A percentile compares a stretch with the other conserved stretches of the same genome.
These are phyloP conservation scores for Alternaria brassicicola DNA, from an alignment of 2,329 filamentous ascomycete genomes.

Conservation along the genomic window DNA sequence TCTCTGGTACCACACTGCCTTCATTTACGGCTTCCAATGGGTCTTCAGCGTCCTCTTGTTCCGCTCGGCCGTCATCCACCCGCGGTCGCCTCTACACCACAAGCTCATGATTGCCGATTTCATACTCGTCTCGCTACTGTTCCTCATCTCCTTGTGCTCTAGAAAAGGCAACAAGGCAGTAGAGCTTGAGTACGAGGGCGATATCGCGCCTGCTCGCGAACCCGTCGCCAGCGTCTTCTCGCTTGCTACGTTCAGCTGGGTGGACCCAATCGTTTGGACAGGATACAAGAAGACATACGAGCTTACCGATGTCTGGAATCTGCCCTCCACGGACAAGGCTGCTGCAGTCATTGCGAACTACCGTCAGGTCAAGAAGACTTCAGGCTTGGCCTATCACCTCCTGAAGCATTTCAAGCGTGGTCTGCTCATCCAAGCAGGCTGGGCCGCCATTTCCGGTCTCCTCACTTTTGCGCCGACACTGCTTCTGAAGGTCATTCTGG, in stretches of 20 bases:
- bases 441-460: slow-evolving; percentile 78
- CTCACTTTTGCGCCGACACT: slow-evolving; percentile 93
- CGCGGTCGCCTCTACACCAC: slow-evolving; percentile 66
- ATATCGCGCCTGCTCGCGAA: slow-evolving; percentile 84
- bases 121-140: slow-evolving; percentile 72
- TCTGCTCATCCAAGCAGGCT: slow-evolving; percentile 76
- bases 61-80: slow-evolving; percentile 83
- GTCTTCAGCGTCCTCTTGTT: slow-evolving; percentile 76
- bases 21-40: slow-evolving; percentile 84
- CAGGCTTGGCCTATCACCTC: slow-evolving; percentile 77
- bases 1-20: slow-evolving; percentile 91
- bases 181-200: slow-evolving; percentile 84
- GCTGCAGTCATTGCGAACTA: slow-evolving; percentile 80
- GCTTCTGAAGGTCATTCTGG: slow-evolving; percentile 85
- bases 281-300: slow-evolving; percentile 87
- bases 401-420: slow-evolving; percentile 81
- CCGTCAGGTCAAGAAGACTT: slow-evolving; percentile 82
- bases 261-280: slow-evolving; percentile 85
- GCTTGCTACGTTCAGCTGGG: slow-evolving; percentile 85
- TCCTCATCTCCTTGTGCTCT: slow-evolving; percentile 77
- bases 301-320: slow-evolving; percentile 87
- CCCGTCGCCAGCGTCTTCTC: slow-evolving; percentile 89
- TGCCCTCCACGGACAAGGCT: slow-evolving; percentile 87
- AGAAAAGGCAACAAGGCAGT: slow-evolving; percentile 92
- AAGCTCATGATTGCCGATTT: slow-evolving; percentile 76